phyloP scores from a whole-genome alignment of 345 rosid species.

The Citrus maxima region DNA sequence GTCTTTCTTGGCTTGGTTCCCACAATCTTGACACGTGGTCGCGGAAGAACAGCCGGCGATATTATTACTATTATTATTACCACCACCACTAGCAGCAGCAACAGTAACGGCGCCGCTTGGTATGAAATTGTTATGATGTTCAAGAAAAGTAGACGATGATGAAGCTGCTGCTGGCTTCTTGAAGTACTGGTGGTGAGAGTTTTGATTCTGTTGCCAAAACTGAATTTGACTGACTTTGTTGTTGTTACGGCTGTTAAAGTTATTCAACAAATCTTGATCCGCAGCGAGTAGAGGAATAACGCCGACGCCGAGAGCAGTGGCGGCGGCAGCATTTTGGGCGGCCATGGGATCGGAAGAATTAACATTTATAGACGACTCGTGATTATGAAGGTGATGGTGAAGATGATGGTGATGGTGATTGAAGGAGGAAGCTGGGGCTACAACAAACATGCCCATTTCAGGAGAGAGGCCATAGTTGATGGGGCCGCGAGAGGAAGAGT shows the following conservation, averaged over 20 bases:
- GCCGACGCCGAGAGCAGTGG: slow-evolving; percentile 64
- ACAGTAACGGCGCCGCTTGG: slow-evolving; percentile 14
- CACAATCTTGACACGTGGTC: slow-evolving; percentile 92
- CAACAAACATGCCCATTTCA: slow-evolving; percentile 92
- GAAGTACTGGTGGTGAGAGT: slow-evolving; percentile 34
- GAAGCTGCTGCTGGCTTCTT: slow-evolving; percentile 26
- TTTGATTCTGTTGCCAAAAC: slow-evolving; percentile 61
- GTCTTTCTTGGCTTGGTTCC: slow-evolving; percentile 97
- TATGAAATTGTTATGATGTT: slow-evolving; percentile 28
- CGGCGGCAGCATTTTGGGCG: slow-evolving; percentile 37
- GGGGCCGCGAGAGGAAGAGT: slow-evolving; percentile 9
- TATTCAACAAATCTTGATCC: slow-evolving; percentile 39
- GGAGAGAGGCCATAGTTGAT: slow-evolving; percentile 56
- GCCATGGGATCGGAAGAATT: slow-evolving; percentile 31
- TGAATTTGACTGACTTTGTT: slow-evolving; percentile 52
- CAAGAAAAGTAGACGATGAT: slow-evolving; percentile 21
- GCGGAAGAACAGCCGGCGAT: slow-evolving; percentile 40
- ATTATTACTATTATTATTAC: slow-evolving; percentile 4
- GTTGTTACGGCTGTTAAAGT: slow-evolving; percentile 27
- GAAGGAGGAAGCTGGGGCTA: slow-evolving; percentile 64
- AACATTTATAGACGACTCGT: slow-evolving; percentile 31
- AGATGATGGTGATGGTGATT: slow-evolving; percentile 54
- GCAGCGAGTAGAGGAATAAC: slow-evolving; percentile 78
- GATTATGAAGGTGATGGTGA: slow-evolving; percentile 43
- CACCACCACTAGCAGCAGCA: slow-evolving; percentile 1